Conservation (phyloP, 805 yeast genomes). For the Sugiyamaella valdiviana region DNA sequence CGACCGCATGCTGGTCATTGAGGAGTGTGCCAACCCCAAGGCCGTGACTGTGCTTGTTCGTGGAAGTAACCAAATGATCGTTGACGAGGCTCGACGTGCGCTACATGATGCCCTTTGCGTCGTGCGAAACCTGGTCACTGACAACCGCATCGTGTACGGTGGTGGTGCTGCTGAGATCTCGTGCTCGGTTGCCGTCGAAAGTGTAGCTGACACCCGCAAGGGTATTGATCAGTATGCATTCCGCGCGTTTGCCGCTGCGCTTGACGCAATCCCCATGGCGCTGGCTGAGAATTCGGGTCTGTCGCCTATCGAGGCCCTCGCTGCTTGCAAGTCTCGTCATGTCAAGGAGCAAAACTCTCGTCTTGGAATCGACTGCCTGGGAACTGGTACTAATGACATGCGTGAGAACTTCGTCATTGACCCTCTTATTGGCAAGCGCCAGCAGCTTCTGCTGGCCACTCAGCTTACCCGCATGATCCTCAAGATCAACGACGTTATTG, state of each 20-base stretch:
- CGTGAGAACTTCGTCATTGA: constrained; percentile 89
- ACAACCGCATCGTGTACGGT: constrained; percentile 94
- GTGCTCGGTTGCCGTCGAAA: constrained; percentile 83
- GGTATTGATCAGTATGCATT: constrained; percentile 98
- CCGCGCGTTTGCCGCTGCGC: constrained; percentile 87
- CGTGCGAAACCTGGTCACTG: constrained; percentile 88
- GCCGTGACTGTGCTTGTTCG: constrained; percentile 91
- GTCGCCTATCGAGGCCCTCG: constrained; percentile 85
- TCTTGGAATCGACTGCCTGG: constrained; percentile 92
- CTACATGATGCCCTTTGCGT: constrained; percentile 95
- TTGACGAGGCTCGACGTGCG: constrained; percentile 94
- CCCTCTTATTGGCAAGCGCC: constrained; percentile 95
- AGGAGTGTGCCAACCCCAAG: constrained; percentile 76
- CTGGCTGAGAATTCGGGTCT: constrained; percentile 96
- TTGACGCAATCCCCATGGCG: constrained; percentile 89
- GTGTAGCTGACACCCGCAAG: constrained; percentile 85
- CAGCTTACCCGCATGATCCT: constrained; percentile 96
- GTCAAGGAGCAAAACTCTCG: constrained; percentile 61
- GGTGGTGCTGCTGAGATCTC: constrained; percentile 98
- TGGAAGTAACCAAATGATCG: constrained; percentile 97
- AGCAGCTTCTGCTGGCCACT: constrained; percentile 90
- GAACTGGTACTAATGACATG: constrained; percentile 86
- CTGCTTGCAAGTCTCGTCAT: constrained; percentile 78
- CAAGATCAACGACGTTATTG: constrained; percentile 93
- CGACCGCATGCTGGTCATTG: constrained; percentile 92